Evolutionary conservation across 306 rosid genomes (phyloP).

Genomic region (Cucumis hystrix): DNA sequence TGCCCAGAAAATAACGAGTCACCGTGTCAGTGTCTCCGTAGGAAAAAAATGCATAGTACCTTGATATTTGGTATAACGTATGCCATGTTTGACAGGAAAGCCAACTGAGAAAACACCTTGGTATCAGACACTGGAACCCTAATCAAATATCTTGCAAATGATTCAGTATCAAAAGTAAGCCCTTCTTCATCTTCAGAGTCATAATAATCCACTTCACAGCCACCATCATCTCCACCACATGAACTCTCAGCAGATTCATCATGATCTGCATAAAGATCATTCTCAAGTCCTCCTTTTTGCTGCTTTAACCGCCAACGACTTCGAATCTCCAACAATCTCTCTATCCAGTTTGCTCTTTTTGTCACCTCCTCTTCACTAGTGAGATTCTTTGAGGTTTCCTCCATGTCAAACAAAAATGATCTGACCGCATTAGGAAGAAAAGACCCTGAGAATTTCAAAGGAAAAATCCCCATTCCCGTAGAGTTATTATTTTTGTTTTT

Average conservation of each 20-base stretch:
- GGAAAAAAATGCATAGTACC: conserved; percentile 19
- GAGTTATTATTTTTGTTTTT: conserved; percentile 22
- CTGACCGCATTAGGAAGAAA: conserved; percentile 43
- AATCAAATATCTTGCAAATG: conserved; percentile 44
- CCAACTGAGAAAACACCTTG: conserved; percentile 53
- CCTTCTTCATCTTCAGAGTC: conserved; percentile 32
- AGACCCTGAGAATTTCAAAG: conserved; percentile 50
- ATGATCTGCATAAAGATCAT: conserved; percentile 10
- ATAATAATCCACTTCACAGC: conserved; percentile 47
- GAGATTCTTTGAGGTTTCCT: conserved; percentile 42
- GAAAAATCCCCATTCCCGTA: conserved; percentile 29
- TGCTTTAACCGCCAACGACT: conserved; percentile 52
- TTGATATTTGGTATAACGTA: conserved; percentile 62
- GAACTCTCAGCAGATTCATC: conserved; percentile 26
- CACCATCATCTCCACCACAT: conserved; percentile 30
- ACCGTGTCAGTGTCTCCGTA: background rate
- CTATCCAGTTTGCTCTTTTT: conserved; percentile 71
- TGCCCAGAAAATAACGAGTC: background rate
- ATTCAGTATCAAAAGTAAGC: conserved; percentile 23
- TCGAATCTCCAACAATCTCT: conserved; percentile 73
- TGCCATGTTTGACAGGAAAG: conserved; percentile 80
- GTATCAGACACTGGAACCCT: conserved; percentile 62
- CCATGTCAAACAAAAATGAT: conserved; percentile 48
- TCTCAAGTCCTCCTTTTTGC: conserved; percentile 28
- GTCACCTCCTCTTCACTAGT: conserved; percentile 21